Evolutionary conservation across 2,329 filamentous ascomycete genomes (phyloP).

Genomic region (Aspergillus amoenus): DNA sequence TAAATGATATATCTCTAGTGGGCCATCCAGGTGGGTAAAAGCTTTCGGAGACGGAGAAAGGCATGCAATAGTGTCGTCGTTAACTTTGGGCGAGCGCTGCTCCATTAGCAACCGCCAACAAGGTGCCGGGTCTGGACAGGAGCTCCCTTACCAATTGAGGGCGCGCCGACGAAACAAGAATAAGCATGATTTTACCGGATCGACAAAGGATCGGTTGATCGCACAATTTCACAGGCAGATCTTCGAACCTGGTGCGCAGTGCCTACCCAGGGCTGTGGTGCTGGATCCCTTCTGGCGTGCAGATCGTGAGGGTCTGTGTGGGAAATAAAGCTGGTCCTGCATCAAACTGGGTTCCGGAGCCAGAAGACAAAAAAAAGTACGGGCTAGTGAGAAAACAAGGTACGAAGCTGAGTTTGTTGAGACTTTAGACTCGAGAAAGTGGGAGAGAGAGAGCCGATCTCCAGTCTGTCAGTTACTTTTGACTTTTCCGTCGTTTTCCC

Average conservation of each 20-base stretch:
- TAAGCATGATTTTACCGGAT: constrained; percentile 10
- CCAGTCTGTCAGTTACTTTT: background rate
- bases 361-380: background rate
- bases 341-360: background rate
- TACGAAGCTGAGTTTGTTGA: background rate
- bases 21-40: constrained; percentile 13
- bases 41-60: constrained; percentile 12
- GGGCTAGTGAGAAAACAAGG: background rate
- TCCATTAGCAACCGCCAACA: background rate
- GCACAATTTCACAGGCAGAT: constrained; percentile 5
- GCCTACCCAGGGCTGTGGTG: constrained; percentile 12
- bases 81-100: background rate
- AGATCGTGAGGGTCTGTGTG: constrained; percentile 13
- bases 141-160: background rate
- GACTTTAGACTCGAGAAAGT: background rate
- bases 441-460: background rate
- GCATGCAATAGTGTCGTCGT: constrained; percentile 9
- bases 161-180: background rate
- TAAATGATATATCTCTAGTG: constrained; percentile 18
- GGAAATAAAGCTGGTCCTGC: constrained; percentile 7
- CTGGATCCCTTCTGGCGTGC: constrained; percentile 16
- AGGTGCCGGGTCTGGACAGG: background rate
- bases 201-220: constrained; percentile 9
- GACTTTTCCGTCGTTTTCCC: background rate
- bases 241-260: constrained; percentile 3